Conservation (phyloP, 2,329 filamentous ascomycete species). For the Penicillium decumbens region DNA sequence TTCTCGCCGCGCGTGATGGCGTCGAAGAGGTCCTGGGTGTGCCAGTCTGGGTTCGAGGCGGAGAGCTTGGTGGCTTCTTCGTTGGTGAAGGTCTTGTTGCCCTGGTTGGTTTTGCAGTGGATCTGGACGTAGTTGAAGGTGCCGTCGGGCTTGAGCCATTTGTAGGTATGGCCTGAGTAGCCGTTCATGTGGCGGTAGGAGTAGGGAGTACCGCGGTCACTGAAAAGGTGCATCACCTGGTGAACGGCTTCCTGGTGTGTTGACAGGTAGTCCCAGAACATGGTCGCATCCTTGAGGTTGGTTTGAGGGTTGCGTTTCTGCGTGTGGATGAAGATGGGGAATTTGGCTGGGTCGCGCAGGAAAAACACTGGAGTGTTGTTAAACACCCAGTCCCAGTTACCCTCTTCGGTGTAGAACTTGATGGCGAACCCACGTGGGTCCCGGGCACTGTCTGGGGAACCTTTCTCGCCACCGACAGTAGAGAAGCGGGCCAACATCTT, state of each 20-base stretch:
- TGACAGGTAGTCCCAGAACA: constrained; percentile 64
- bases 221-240: constrained; percentile 62
- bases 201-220: constrained; percentile 62
- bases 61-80: constrained; percentile 54
- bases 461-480: constrained; percentile 69
- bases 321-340: constrained; percentile 68
- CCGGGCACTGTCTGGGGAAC: constrained; percentile 65
- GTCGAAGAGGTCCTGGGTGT: constrained; percentile 61
- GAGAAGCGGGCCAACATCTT: constrained; percentile 66
- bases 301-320: constrained; percentile 70
- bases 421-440: constrained; percentile 69
- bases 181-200: constrained; percentile 64
- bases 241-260: constrained; percentile 61
- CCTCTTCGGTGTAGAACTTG: constrained; percentile 69
- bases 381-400: constrained; percentile 68
- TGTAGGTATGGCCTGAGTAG: constrained; percentile 64
- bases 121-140: constrained; percentile 63
- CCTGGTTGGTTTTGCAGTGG: constrained; percentile 61
- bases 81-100: constrained; percentile 56
- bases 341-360: constrained; percentile 67
- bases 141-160: constrained; percentile 62
- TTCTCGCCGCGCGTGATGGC: constrained; percentile 58
- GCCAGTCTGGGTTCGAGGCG: constrained; percentile 57
- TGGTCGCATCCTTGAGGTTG: constrained; percentile 63
- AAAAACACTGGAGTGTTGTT: constrained; percentile 76